These are phyloP conservation scores for Coemansia sp. DNA, from an alignment of 192 early-diverging fungal genomes.

Conservation along the genomic window DNA sequence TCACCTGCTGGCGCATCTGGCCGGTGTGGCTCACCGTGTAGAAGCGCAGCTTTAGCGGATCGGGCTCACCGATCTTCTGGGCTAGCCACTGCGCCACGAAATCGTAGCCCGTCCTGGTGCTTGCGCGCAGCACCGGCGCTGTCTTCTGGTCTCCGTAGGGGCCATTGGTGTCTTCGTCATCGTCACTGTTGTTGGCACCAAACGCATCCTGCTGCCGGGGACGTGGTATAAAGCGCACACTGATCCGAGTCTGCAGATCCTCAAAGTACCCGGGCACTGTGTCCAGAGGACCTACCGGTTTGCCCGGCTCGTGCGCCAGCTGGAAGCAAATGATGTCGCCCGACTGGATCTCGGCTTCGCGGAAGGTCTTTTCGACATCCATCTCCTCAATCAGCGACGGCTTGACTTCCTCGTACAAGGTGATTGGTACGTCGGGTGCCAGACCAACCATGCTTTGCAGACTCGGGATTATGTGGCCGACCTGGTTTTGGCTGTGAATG, in stretches of 20 bases:
- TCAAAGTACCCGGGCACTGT: slow-evolving; percentile 74
- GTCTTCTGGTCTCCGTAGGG: slow-evolving; percentile 13
- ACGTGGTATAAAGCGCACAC: slow-evolving; percentile 68
- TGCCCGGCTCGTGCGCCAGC: slow-evolving; percentile 7
- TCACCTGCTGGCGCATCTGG: slow-evolving; percentile 44
- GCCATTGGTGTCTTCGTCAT: neutral
- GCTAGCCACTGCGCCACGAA: slow-evolving; percentile 64
- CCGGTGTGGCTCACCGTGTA: slow-evolving; percentile 37
- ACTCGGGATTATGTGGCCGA: slow-evolving; percentile 59
- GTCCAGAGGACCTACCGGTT: neutral
- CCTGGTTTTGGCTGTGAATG: slow-evolving; percentile 47
- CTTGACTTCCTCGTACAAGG: slow-evolving; percentile 88
- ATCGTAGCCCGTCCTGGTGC: slow-evolving; percentile 29
- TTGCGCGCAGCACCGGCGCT: slow-evolving; percentile 5
- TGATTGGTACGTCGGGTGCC: slow-evolving; percentile 55
- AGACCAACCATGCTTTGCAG: slow-evolving; percentile 57
- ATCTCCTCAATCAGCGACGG: slow-evolving; percentile 84
- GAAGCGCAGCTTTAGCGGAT: slow-evolving; percentile 73
- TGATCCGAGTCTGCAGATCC: slow-evolving; percentile 61
- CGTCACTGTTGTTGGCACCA: slow-evolving; percentile 3
- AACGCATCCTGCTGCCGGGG: slow-evolving; percentile 21
- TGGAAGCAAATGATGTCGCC: slow-evolving; percentile 94
- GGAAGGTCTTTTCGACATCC: slow-evolving; percentile 62
- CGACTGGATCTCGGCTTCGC: slow-evolving; percentile 76
- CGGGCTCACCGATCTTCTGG: slow-evolving; percentile 32